Percentiles rank a stretch among this genome's conserved stretches.
Conservation (phyloP, 352 stramenopile species). For the Saprolegnia parasitica region DNA sequence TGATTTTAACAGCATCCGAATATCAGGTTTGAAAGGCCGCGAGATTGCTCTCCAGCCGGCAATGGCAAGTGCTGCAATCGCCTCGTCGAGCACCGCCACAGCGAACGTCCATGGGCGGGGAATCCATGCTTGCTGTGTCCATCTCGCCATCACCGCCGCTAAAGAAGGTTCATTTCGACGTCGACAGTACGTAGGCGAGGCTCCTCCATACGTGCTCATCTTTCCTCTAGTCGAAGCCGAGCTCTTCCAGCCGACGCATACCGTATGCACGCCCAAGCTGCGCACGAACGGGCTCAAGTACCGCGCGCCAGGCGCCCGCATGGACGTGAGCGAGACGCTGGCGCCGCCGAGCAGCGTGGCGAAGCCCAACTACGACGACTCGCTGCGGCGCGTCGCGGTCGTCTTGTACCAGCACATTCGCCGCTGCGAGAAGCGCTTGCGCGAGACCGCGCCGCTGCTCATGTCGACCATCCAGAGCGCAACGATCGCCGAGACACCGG, state of each 20-base stretch:
- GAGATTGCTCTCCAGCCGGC: neutral
- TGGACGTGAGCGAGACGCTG: slow-evolving; percentile 57
- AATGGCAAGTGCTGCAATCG: neutral
- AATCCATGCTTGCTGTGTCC: slow-evolving; percentile 5
- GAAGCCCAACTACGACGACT: slow-evolving; percentile 89
- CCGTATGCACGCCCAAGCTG: slow-evolving; percentile 75
- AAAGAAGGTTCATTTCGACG: slow-evolving; percentile 27
- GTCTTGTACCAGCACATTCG: slow-evolving; percentile 87
- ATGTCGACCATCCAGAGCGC: neutral
- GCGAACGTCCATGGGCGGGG: slow-evolving; percentile 18
- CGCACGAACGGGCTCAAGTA: slow-evolving; percentile 69
- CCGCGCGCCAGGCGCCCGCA: slow-evolving; percentile 70
- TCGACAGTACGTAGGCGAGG: slow-evolving; percentile 14
- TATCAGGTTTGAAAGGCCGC: neutral
- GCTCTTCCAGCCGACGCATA: slow-evolving; percentile 78
- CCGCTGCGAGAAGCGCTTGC: slow-evolving; percentile 74
- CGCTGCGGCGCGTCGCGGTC: slow-evolving; percentile 79
- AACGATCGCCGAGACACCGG: neutral
- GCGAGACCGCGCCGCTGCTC: slow-evolving; percentile 39
- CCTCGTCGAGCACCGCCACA: neutral
- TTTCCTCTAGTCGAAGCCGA: slow-evolving; percentile 30
- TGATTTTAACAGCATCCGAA: neutral
- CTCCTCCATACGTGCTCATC: neutral
- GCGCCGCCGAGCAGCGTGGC: slow-evolving; percentile 73
- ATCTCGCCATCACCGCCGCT: slow-evolving; percentile 28